Conservation (phyloP, 164 flowering plant genomes). For the Berberis thunbergii region DNA sequence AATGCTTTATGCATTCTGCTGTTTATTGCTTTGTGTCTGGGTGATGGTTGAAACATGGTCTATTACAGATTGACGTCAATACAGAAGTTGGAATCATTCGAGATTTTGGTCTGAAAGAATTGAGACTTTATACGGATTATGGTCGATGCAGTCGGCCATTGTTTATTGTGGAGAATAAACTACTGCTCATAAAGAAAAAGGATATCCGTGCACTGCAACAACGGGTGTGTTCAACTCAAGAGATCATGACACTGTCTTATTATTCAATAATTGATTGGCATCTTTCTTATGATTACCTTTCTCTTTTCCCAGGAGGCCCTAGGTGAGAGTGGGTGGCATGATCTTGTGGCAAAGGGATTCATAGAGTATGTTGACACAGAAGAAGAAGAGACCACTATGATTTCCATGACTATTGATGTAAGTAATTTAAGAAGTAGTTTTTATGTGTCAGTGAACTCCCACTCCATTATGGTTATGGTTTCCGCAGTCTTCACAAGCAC, state of each 20-base stretch:
- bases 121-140: conserved; percentile 92
- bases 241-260: not conserved
- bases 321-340: conserved; percentile 95
- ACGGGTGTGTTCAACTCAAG: conserved; percentile 40
- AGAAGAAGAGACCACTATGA: conserved; percentile 99
- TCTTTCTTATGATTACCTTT: conserved; percentile 1
- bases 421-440: conserved; percentile 16
- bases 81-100: conserved; percentile 98
- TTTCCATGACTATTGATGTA: conserved; percentile 92
- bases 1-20: not conserved
- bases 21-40: not conserved
- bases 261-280: not conserved
- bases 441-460: not conserved
- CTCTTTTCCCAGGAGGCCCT: conserved; percentile 49
- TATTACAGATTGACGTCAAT: conserved; percentile 86
- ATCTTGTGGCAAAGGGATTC: conserved; percentile 81
- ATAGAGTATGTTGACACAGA: conserved; percentile 95
- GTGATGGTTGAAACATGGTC: not conserved
- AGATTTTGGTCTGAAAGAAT: conserved; percentile 81
- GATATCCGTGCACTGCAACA: conserved; percentile 78
- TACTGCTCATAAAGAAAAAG: conserved; percentile 78
- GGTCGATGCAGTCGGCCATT: conserved; percentile 99
- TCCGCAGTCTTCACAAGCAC: too few relatives aligned
- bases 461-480: not conserved
- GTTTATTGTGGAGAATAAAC: conserved; percentile 90